phyloP scores from a whole-genome alignment of 495 filamentous ascomycete species.

The Hyaloscypha variabilis region DNA sequence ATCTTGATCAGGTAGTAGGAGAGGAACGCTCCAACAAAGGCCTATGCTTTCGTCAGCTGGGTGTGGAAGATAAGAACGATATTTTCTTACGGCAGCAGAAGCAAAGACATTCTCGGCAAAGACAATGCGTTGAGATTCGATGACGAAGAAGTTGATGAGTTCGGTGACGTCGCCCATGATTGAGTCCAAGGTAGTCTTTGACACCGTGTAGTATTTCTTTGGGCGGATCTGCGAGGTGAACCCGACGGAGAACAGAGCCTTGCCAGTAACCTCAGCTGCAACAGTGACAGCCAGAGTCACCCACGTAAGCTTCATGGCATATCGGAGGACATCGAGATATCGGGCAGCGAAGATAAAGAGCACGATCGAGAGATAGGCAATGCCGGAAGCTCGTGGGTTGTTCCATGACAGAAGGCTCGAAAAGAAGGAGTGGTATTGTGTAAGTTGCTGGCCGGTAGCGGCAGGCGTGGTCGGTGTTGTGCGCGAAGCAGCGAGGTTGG shows the following conservation, averaged over 20 bases:
- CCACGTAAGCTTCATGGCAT: constrained; percentile 84
- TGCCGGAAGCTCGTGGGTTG: constrained; percentile 74
- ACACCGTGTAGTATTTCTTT: constrained; percentile 88
- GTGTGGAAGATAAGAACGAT: no score
- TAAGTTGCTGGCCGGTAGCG: constrained; percentile 85
- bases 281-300: constrained; percentile 68
- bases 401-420: constrained; percentile 78
- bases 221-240: constrained; percentile 87
- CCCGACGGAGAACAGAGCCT: constrained; percentile 73
- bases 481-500: constrained; percentile 72
- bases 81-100: constrained; percentile 81
- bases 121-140: constrained; percentile 92
- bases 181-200: constrained; percentile 79
- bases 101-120: constrained; percentile 91
- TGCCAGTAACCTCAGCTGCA: constrained; percentile 74
- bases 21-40: constrained; percentile 76
- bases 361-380: constrained; percentile 75
- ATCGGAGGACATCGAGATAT: constrained; percentile 87
- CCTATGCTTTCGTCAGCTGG: constrained; percentile 48
- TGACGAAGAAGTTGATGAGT: constrained; percentile 94
- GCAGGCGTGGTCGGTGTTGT: constrained; percentile 67
- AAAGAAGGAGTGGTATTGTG: constrained; percentile 96
- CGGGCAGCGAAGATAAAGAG: constrained; percentile 84
- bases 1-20: constrained; percentile 95
- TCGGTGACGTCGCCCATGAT: constrained; percentile 85